Base-by-base conservation (phyloP, 2,329 filamentous ascomycete species). In the Ploettnerulaceae sp. region DNA sequence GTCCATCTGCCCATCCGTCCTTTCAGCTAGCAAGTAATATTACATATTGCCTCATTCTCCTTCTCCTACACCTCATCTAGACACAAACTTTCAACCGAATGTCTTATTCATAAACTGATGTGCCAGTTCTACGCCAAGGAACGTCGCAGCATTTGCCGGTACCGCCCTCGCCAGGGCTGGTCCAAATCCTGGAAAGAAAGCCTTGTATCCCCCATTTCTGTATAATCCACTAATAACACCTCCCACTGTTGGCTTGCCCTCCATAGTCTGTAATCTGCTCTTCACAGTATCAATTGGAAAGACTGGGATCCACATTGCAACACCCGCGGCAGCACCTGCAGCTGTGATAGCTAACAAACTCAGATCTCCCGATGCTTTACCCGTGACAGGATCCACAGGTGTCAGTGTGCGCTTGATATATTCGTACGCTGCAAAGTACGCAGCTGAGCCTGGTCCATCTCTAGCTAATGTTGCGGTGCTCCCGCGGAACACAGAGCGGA, bases 291-390 rank as follows among this genome's bases (percentile, higher is more conserved):
- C 93, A 55, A 98, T 78, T 17, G 93, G 93, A 78, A 98, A 98
- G 32, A 98, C 90, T 44, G 93, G 90, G 57, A 96, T 93, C 93
- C 93, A 98, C 93, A 98, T 98, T 53, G 93, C 93, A 20, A 98
- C 80, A 63, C 93, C 93, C 0, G 93, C 93, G 3, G 84, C 86
- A 53, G 87, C 93, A 59, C 93, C 93, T 2, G 93, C 93, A 21
- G 81, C 78, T 60, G 90, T 88, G 47, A 98, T 78, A 8, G 93
- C 93, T 2, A 79, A 71, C 53, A 98, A 73, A 61, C 85, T 91
- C 48, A 97, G 70, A 59, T 93, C 74, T 32, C 89, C 90, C 4
- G 75, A 79, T 2, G 86, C 77, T 62, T 84, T 81, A 18, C 88
- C 89, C 0, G 76, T 79, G 14, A 76, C 69, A 3, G 80, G 81